A percentile compares a stretch with the other conserved stretches of the same genome.
phyloP scores from a whole-genome alignment of 371 early-diverging fungal genomes.

The Zychaea mexicana region DNA sequence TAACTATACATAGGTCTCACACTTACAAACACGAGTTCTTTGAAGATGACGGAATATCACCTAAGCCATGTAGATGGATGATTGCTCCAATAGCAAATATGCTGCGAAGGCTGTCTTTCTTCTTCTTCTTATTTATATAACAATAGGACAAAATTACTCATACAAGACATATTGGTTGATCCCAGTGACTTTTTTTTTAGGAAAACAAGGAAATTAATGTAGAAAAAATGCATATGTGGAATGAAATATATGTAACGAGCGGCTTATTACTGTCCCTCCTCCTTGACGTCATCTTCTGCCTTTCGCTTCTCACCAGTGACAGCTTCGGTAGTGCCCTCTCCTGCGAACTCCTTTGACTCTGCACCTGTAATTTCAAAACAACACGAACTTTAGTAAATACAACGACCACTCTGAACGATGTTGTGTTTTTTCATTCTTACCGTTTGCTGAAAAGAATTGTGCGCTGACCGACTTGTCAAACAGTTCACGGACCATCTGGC shows the following conservation, averaged over 20 bases:
- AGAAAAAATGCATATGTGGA: background rate
- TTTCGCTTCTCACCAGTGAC: constrained; percentile 11
- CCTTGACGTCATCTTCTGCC: constrained; percentile 10
- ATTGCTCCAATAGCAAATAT: too few species aligned
- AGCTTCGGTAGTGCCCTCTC: background rate
- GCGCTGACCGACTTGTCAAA: background rate
- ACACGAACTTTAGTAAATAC: background rate
- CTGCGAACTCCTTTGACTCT: background rate
- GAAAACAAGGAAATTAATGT: background rate
- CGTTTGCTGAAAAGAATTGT: background rate
- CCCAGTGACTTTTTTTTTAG: too few species aligned
- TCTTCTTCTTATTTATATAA: too few species aligned
- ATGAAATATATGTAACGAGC: background rate
- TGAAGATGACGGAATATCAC: too few species aligned
- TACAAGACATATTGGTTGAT: too few species aligned
- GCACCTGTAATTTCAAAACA: background rate
- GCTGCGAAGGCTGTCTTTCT: too few species aligned
- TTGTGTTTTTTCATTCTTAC: too few species aligned
- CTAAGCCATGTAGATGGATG: too few species aligned
- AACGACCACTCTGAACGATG: too few species aligned
- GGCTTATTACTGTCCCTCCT: background rate
- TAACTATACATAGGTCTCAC: too few species aligned
- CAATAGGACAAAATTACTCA: background rate
- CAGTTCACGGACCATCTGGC: background rate
- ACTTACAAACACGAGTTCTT: too few species aligned